Conservation (phyloP, 257 asterid species). For the Solanum etuberosum region DNA sequence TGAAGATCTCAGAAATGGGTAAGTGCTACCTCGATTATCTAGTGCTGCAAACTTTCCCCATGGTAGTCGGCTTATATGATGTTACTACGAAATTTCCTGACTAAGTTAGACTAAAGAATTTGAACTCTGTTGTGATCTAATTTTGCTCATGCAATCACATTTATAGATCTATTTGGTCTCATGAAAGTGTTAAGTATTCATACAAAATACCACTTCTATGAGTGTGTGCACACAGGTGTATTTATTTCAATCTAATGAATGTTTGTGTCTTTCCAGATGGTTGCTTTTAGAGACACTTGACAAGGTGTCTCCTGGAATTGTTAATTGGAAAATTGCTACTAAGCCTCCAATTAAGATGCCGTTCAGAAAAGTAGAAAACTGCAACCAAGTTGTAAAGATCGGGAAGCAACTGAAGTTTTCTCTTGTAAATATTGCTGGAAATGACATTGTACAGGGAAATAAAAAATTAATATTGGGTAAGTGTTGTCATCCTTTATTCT, state of each 20-base stretch:
- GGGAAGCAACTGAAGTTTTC: constrained; percentile 94
- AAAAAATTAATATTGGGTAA: constrained; percentile 80
- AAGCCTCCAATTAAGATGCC: constrained; percentile 98
- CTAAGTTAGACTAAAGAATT: background rate
- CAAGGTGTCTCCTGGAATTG: constrained; percentile 91
- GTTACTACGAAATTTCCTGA: background rate
- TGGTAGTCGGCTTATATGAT: background rate
- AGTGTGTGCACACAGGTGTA: background rate
- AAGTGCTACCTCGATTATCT: constrained; percentile 9
- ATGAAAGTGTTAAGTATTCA: background rate
- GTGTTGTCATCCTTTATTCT: background rate
- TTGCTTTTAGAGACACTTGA: constrained; percentile 85
- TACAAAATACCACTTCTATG: background rate
- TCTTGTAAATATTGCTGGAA: constrained; percentile 90
- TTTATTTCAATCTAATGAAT: background rate
- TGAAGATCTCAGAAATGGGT: constrained; percentile 98
- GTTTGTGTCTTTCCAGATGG: constrained; percentile 53
- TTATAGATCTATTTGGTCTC: background rate
- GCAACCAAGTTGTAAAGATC: constrained; percentile 93
- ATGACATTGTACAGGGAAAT: constrained; percentile 94
- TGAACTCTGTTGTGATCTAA: background rate
- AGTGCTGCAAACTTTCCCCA: background rate
- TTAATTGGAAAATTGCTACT: constrained; percentile 86
- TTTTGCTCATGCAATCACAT: background rate
- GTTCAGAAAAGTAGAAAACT: constrained; percentile 86